phyloP scores from a whole-genome alignment of 2,329 filamentous ascomycete genomes.

The Pestalotiopsis sp. region DNA sequence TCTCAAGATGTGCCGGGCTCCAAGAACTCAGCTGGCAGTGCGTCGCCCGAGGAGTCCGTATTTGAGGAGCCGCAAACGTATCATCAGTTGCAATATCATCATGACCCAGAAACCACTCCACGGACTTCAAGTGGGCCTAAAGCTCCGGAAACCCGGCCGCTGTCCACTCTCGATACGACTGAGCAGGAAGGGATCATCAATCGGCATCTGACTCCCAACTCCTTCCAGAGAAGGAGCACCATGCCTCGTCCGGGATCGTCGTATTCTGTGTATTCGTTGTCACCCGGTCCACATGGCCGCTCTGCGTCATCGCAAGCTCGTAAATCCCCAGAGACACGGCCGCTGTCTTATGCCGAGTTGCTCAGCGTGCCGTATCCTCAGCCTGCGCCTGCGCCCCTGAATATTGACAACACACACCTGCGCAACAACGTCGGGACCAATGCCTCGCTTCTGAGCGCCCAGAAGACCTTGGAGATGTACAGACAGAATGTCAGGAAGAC shows the following conservation, averaged over 20 bases:
- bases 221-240: constrained; percentile 55
- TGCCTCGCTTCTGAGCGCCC: constrained; percentile 84
- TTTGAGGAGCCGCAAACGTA: constrained; percentile 44
- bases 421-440: constrained; percentile 81
- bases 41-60: constrained; percentile 52
- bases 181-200: constrained; percentile 54
- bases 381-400: constrained; percentile 64
- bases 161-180: constrained; percentile 51
- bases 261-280: constrained; percentile 69
- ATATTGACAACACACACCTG: constrained; percentile 79
- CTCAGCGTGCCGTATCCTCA: constrained; percentile 77
- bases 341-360: constrained; percentile 58
- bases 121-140: constrained; percentile 43
- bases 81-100: constrained; percentile 63
- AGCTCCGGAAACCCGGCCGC: constrained; percentile 41
- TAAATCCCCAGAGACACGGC: constrained; percentile 55
- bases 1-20: constrained; percentile 50
- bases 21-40: constrained; percentile 37
- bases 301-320: constrained; percentile 51
- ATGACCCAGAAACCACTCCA: constrained; percentile 40
- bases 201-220: constrained; percentile 63
- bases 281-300: constrained; percentile 59
- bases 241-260: constrained; percentile 71
- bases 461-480: constrained; percentile 98
- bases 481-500: constrained; percentile 96